Evolutionary conservation across 257 asterid genomes (phyloP), one percentile per base, ranked within the genome.

Genomic region (Fraxinus pennsylvanica): DNA sequence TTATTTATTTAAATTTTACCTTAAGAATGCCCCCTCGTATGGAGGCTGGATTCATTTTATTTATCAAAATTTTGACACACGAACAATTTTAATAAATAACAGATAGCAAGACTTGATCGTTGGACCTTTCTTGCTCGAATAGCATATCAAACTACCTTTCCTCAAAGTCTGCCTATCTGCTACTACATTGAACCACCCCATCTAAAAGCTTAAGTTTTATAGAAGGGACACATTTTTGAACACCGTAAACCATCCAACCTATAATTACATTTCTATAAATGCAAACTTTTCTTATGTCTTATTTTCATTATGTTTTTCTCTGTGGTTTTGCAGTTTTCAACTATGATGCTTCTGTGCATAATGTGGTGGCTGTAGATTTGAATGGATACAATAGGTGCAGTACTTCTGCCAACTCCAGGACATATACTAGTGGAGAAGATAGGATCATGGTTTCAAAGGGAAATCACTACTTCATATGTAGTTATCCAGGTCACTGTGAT

Each of bases 401-500:
- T 17, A 6, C 74, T 70, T 70, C 52, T 36, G 15, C 35, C 29
- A 70, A 70, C 29, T 69, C 45, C 73, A 33, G 36, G 36, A 33
- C 36, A 33, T 33, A 33, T 33, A 33, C 36, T 33, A 33, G 36
- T 33, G 36, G 36, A 33, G 0, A 33, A 33, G 36, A 33, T 33
- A 33, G 13, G 69, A 39, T 75, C 77, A 75, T 57, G 73, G 69
- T 80, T 12, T 29, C 76, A 4, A 81, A 33, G 73, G 84, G 80
- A n/a, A 43, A 33, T 25, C 50, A 71, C 77, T 81, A 70, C 38
- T 80, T 75, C 74, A 80, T 80, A 21, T 75, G 80, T 72, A 80
- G 77, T 74, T 25, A 69, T 63, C 77, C 84, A 4, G 77, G 80
- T 36, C 80, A 81, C 15, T 76, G 84, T 71, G 77, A 63, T 61